These are phyloP conservation scores for Globisporangium sylvaticum DNA, from an alignment of 352 stramenopile genomes.

Conservation along the genomic window DNA sequence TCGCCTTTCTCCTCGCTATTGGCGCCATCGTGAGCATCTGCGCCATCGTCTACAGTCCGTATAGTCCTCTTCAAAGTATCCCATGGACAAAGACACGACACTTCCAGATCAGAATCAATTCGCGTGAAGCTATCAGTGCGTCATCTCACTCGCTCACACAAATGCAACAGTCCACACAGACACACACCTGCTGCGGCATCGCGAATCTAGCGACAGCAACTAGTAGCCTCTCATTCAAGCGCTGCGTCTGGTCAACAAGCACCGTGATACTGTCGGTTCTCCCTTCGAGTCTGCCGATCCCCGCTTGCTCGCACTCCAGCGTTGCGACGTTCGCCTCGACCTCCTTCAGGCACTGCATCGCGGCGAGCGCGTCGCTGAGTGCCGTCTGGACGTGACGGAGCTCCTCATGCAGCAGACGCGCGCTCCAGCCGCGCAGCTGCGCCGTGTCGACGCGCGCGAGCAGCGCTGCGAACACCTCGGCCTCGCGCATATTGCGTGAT, in stretches of 20 bases:
- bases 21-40: no score
- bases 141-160: no score
- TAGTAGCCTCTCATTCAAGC: no score
- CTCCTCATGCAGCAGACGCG: not conserved
- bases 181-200: no score
- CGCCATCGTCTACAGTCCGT: no score
- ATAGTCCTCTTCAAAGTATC: no score
- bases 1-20: no score
- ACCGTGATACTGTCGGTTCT: not conserved
- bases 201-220: no score
- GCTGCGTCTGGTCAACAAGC: not conserved
- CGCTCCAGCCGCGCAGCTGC: not conserved
- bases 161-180: no score
- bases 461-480: not conserved
- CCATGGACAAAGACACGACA: no score
- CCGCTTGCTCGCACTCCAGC: conserved; percentile 1
- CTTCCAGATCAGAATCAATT: no score
- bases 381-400: not conserved
- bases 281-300: not conserved
- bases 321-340: not conserved
- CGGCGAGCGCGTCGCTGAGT: not conserved
- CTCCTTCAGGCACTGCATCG: not conserved
- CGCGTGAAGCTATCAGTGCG: no score
- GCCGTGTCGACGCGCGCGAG: not conserved
- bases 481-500: not conserved